phyloP scores from a whole-genome alignment of 225 moss, liverwort and hornwort species.

The Anthoceros angustus region DNA sequence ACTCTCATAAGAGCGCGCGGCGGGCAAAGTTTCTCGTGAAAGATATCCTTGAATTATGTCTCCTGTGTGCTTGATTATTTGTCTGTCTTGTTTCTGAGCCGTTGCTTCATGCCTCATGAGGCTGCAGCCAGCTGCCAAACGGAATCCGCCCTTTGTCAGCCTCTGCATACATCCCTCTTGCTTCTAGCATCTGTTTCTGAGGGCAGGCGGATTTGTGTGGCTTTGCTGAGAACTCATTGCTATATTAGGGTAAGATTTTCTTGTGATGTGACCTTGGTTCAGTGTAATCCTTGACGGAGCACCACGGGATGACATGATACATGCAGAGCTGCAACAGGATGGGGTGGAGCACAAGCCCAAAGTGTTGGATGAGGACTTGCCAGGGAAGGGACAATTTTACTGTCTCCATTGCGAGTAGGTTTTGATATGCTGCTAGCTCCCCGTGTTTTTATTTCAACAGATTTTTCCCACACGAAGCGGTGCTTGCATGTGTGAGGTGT shows the following conservation, averaged over 20 bases:
- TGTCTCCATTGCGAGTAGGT: conserved; percentile 91
- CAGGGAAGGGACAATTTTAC: conserved; percentile 73
- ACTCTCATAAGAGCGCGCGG: conserved; percentile 81
- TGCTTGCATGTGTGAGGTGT: background rate
- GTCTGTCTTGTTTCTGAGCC: background rate
- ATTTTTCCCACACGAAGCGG: background rate
- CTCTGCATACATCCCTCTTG: background rate
- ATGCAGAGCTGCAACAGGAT: conserved; percentile 45
- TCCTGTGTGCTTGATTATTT: background rate
- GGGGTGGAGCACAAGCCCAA: conserved; percentile 36
- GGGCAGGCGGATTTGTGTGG: background rate
- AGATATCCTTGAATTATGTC: conserved; percentile 49
- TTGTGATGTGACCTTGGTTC: conserved; percentile 23
- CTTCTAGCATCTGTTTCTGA: background rate
- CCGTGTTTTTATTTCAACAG: background rate
- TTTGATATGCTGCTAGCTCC: background rate
- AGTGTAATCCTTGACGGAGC: conserved; percentile 7
- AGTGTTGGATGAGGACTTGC: conserved; percentile 60
- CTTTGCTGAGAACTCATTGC: background rate
- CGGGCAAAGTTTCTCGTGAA: conserved; percentile 78
- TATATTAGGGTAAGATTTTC: background rate
- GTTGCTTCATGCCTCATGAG: too few relatives aligned
- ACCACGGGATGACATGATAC: conserved; percentile 87
- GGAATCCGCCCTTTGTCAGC: too few relatives aligned
- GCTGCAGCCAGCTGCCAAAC: too few relatives aligned